Evolutionary conservation across 2,329 filamentous ascomycete genomes (phyloP).

Genomic region (Alternaria ventricosa): DNA sequence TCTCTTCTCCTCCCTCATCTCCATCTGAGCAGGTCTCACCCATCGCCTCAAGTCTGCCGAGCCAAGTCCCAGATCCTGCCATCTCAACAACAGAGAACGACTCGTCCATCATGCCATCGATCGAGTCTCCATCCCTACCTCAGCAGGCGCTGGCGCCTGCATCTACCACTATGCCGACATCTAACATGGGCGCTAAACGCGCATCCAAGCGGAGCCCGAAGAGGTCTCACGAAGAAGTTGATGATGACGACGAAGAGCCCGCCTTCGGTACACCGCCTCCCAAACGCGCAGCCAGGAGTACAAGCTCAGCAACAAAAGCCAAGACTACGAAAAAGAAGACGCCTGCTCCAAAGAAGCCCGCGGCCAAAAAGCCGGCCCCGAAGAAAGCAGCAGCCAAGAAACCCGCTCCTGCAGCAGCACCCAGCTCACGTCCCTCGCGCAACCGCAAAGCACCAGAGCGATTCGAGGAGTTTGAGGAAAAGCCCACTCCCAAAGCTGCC

Average conservation of each 20-base stretch:
- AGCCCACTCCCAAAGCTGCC: constrained; percentile 9
- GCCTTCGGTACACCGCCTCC: constrained; percentile 8
- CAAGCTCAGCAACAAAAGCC: constrained; percentile 1
- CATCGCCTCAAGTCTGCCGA: neutral
- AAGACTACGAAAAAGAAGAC: neutral
- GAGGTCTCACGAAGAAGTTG: constrained; percentile 9
- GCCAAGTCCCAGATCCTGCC: neutral
- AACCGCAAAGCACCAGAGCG: constrained; percentile 39
- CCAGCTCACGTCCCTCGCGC: constrained; percentile 30
- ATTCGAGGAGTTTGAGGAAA: constrained; percentile 19
- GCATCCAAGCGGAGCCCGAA: constrained; percentile 9
- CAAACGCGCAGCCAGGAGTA: constrained; percentile 9
- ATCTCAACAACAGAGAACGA: neutral
- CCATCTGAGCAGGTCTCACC: neutral
- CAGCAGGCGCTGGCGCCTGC: neutral
- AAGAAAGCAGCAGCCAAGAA: constrained; percentile 16
- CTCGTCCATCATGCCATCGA: neutral
- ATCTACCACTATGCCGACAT: neutral
- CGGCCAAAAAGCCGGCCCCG: constrained; percentile 5
- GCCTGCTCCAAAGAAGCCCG: constrained; percentile 6
- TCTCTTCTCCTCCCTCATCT: constrained; percentile 15
- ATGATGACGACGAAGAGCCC: neutral
- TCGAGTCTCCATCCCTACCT: neutral
- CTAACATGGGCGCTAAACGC: constrained; percentile 3
- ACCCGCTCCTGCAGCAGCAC: constrained; percentile 3